Percentiles rank a stretch among this genome's conserved stretches.
Conservation (phyloP, 108 stramenopile genomes). For the Nitzschia palea region DNA sequence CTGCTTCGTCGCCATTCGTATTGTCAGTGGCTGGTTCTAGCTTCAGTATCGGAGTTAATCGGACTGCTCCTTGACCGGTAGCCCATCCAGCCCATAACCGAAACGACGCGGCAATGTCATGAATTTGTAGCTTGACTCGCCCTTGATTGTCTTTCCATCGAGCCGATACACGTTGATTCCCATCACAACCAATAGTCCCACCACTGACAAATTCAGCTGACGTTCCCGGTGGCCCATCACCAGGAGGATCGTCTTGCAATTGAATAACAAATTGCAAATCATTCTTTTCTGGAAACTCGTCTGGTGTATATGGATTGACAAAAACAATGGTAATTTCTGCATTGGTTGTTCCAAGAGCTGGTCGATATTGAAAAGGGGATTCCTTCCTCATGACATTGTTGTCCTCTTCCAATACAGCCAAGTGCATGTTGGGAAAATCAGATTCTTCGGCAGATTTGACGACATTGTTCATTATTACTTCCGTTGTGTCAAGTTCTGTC, state of each 20-base stretch:
- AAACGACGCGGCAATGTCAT: slow-evolving; percentile 25
- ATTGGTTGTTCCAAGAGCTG: not conserved
- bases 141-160: slow-evolving; percentile 14
- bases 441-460: slow-evolving; percentile 46
- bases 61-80: slow-evolving; percentile 72
- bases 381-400: slow-evolving; percentile 2
- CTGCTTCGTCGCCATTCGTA: not conserved
- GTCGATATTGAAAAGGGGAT: slow-evolving; percentile 22
- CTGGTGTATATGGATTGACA: slow-evolving; percentile 26
- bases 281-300: slow-evolving; percentile 35
- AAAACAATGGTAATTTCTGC: slow-evolving; percentile 38
- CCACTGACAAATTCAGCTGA: slow-evolving; percentile 38
- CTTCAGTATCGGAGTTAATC: slow-evolving; percentile 45
- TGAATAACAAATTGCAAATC: slow-evolving; percentile 70
- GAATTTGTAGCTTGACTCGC: slow-evolving; percentile 36
- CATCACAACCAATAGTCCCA: slow-evolving; percentile 41
- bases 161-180: slow-evolving; percentile 30
- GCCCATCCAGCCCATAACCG: slow-evolving; percentile 69
- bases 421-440: slow-evolving; percentile 42
- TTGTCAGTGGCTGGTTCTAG: slow-evolving; percentile 20
- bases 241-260: slow-evolving; percentile 17
- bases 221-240: slow-evolving; percentile 1
- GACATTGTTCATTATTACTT: slow-evolving; percentile 73
- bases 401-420: slow-evolving; percentile 33
- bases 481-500: slow-evolving; percentile 50